Percentiles rank a stretch among this genome's conserved stretches.
phyloP scores from a whole-genome alignment of 2,329 filamentous ascomycete genomes.

The Arthroderma sp. region DNA sequence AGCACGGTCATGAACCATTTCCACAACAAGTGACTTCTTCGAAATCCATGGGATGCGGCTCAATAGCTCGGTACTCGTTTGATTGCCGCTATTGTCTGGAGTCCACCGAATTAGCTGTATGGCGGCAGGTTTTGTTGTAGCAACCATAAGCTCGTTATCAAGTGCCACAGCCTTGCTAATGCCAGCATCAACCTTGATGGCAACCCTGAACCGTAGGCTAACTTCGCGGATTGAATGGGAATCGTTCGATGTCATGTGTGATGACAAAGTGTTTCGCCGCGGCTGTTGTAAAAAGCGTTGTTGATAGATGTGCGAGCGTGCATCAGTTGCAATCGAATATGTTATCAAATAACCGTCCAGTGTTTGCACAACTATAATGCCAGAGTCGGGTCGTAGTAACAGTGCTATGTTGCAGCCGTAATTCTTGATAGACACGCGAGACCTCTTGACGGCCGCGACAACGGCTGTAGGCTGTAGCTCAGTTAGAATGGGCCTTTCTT shows the following conservation, averaged over 20 bases:
- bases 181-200: conserved; percentile 93
- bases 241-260: conserved; percentile 62
- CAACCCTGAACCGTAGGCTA: conserved; percentile 87
- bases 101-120: conserved; percentile 95
- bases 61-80: conserved; percentile 82
- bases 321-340: conserved; percentile 79
- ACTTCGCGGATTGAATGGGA: conserved; percentile 72
- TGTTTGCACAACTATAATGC: conserved; percentile 84
- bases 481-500: conserved; percentile 13
- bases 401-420: conserved; percentile 81
- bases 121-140: conserved; percentile 82
- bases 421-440: conserved; percentile 60
- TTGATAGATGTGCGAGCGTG: conserved; percentile 71
- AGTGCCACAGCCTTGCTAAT: conserved; percentile 78
- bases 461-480: conserved; percentile 66
- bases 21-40: conserved; percentile 61
- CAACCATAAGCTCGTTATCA: conserved; percentile 84
- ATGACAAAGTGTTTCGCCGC: conserved; percentile 35
- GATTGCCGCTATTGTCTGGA: conserved; percentile 64
- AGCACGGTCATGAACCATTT: conserved; percentile 87
- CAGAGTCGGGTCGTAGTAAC: conserved; percentile 77
- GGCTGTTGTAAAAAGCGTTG: conserved; percentile 53
- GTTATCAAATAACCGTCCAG: conserved; percentile 79
- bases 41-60: conserved; percentile 77
- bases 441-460: conserved; percentile 73